A percentile compares a stretch with the other conserved stretches of the same genome.
Conservation (phyloP, 1,139 yeast genomes). For the Zygoascus hellenicus region DNA sequence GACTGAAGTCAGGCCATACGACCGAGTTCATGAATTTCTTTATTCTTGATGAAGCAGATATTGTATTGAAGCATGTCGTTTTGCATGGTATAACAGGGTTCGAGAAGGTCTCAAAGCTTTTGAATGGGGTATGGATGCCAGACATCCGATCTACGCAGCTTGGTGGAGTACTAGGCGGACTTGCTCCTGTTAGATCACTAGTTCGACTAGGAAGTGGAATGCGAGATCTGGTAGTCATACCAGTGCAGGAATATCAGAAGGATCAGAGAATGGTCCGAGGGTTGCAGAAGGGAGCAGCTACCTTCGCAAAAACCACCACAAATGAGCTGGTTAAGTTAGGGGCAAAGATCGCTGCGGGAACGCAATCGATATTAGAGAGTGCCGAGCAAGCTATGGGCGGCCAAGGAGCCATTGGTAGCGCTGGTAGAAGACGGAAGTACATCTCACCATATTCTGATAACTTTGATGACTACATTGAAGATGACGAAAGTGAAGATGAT, state of each 20-base stretch:
- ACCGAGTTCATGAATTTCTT: conserved; percentile 85
- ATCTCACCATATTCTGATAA: conserved; percentile 28
- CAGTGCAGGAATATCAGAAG: conserved; percentile 64
- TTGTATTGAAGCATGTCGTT: conserved; percentile 54
- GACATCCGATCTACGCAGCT: conserved; percentile 76
- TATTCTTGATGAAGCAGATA: conserved; percentile 76
- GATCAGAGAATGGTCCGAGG: conserved; percentile 69
- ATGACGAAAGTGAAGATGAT: conserved; percentile 30
- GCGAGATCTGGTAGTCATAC: conserved; percentile 65
- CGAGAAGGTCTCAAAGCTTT: conserved; percentile 47
- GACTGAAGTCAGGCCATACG: conserved; percentile 77
- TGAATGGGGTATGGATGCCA: conserved; percentile 77
- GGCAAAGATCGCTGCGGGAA: conserved; percentile 81
- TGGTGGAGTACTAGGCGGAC: conserved; percentile 72
- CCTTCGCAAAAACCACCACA: conserved; percentile 76
- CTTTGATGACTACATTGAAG: conserved; percentile 30
- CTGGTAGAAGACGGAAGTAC: conserved; percentile 11
- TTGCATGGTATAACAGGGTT: conserved; percentile 77
- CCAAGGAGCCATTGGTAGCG: conserved; percentile 45
- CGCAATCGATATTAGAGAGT: conserved; percentile 73
- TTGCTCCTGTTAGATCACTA: conserved; percentile 74
- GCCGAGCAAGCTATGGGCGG: conserved; percentile 77
- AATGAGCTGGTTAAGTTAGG: conserved; percentile 78
- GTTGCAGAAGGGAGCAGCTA: conserved; percentile 66
- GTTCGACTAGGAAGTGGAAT: conserved; percentile 77